Evolutionary conservation across 345 rosid genomes (phyloP).

Genomic region (Populus pruinosa): DNA sequence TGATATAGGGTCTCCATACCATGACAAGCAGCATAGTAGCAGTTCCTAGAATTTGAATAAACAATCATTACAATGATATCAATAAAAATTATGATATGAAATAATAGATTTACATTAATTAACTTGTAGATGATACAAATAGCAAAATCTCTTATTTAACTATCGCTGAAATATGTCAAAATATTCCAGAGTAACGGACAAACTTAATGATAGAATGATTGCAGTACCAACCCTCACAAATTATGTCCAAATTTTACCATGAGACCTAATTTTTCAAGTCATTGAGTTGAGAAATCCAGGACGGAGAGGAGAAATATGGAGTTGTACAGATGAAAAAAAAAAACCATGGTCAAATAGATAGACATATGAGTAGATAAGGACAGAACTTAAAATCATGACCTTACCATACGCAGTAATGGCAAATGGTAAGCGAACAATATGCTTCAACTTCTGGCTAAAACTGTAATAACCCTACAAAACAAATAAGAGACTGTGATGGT

Average conservation of each 20-base stretch:
- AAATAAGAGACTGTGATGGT: constrained; percentile 9
- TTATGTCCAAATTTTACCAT: no score
- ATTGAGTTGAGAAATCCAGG: no score
- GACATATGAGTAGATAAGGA: constrained; percentile 1
- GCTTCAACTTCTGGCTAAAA: constrained; percentile 97
- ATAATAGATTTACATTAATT: neutral
- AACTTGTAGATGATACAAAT: neutral
- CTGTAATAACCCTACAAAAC: constrained; percentile 82
- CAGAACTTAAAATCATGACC: neutral
- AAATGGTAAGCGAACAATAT: constrained; percentile 84
- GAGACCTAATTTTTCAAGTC: no score
- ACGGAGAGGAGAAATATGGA: no score
- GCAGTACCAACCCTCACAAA: no score
- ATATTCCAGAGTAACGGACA: neutral
- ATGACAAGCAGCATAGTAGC: constrained; percentile 85
- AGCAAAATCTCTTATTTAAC: neutral
- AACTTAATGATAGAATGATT: no score
- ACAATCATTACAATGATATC: constrained; percentile 6
- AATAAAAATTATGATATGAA: constrained; percentile 4
- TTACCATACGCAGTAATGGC: constrained; percentile 85
- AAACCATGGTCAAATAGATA: neutral
- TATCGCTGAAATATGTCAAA: neutral
- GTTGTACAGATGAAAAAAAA: no score
- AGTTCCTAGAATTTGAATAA: constrained; percentile 48
- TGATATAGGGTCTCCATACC: constrained; percentile 67